phyloP scores from a whole-genome alignment of 2,329 filamentous ascomycete species.

The Xylariales sp. region DNA sequence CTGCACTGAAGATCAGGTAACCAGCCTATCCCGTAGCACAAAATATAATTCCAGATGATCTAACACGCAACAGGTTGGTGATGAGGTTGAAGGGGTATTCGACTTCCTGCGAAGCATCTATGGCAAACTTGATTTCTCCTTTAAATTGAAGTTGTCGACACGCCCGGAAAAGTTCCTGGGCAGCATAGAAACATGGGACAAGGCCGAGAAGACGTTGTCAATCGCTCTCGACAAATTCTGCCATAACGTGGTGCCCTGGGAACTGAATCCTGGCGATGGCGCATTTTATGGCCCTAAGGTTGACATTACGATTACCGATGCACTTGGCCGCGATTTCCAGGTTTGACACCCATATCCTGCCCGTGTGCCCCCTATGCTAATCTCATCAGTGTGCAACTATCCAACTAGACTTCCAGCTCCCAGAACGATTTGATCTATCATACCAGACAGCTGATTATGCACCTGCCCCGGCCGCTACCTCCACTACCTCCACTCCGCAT shows the following conservation, averaged over 20 bases:
- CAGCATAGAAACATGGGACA: slow-evolving; percentile 82
- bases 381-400: slow-evolving; percentile 89
- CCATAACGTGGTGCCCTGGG: slow-evolving; percentile 75
- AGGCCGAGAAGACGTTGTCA: slow-evolving; percentile 83
- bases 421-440: slow-evolving; percentile 60
- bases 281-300: slow-evolving; percentile 99
- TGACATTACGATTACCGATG: slow-evolving; percentile 93
- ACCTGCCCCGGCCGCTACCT: slow-evolving; percentile 43
- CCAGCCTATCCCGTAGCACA: background rate
- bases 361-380: slow-evolving; percentile 11
- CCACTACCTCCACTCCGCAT: slow-evolving; percentile 45
- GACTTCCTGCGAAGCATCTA: slow-evolving; percentile 78
- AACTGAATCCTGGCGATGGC: slow-evolving; percentile 92
- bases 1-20: slow-evolving; percentile 67
- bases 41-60: background rate
- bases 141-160: slow-evolving; percentile 61
- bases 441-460: slow-evolving; percentile 44
- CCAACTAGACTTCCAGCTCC: slow-evolving; percentile 90
- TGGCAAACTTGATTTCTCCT: slow-evolving; percentile 86
- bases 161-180: slow-evolving; percentile 36
- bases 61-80: slow-evolving; percentile 29
- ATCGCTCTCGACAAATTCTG: slow-evolving; percentile 81
- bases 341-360: slow-evolving; percentile 8
- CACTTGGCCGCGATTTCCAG: slow-evolving; percentile 75
- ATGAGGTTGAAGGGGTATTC: slow-evolving; percentile 65